Base-by-base conservation (phyloP, 495 filamentous ascomycete species). In the Aspergillus biplanus region DNA sequence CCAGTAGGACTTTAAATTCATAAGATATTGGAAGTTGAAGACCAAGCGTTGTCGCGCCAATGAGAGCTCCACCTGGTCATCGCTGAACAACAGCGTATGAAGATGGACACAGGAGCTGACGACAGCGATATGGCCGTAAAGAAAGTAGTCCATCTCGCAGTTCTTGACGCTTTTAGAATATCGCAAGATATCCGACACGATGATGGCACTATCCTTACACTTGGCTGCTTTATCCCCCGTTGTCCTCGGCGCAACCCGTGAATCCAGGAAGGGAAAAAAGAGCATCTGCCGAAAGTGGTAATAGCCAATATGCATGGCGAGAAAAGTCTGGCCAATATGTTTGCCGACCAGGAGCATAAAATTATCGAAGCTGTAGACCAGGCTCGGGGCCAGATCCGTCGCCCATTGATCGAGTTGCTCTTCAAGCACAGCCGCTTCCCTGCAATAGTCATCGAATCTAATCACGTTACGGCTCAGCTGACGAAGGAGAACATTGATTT, bases 31-130 rank as follows among this genome's bases (percentile, higher is more conserved):
- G 31, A 71, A 71, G 44, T 71, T 71, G 5, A 59, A 68, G 12
- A 71, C 33, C 21, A 71, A 52, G 27, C 64, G 59, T 39, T 65
- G 58, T 34, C 69, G 54, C 34, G 66, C 65, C 58, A 61, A 52
- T 8, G 44, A 33, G 7, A 64, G 62, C 35, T 68, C 66, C 21
- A 31, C 39, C 31, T 52, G 42, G 44, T 65, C 62, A 32, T 64
- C 64, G 27, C 67, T 65, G 31, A 69, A 67, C 5, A 69, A 53
- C 13, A 71, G 49, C 5, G 65, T 65, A 57, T 71, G 67, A 1
- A 71, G 67, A 48, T 71, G 69, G 37, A 71, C 69, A 47, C 69
- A 67, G 16, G 69, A 71, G 52, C 69, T 71, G 21, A 69, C 61
- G 7, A 69, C 65, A 6, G 59, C 67, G 56, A 71, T 67, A 42